Percentiles rank a stretch among this genome's conserved stretches.
These are phyloP conservation scores for Xylaria grammica DNA, from an alignment of 495 filamentous ascomycete genomes.

Conservation along the genomic window DNA sequence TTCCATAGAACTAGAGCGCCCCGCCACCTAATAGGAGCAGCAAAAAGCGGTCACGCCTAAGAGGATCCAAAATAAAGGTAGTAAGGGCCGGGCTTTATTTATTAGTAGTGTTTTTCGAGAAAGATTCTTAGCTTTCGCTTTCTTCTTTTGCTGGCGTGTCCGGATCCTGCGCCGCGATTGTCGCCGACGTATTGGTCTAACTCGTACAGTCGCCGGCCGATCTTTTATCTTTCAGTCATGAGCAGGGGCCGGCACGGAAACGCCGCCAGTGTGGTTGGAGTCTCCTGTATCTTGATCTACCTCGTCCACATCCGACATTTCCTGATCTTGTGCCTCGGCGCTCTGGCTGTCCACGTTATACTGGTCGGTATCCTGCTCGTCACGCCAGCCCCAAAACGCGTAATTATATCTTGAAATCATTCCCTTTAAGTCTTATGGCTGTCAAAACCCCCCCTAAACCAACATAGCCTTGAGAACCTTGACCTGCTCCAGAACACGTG, in stretches of 20 bases:
- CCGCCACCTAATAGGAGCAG: too few species aligned
- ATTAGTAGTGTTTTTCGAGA: too few species aligned
- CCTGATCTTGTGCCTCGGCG: not conserved
- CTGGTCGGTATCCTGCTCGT: not conserved
- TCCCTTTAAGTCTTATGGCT: too few species aligned
- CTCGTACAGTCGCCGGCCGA: not conserved
- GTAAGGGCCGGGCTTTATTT: too few species aligned
- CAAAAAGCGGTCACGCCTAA: too few species aligned
- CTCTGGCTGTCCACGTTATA: not conserved
- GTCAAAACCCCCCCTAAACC: constrained; percentile 16
- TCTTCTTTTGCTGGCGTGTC: too few species aligned
- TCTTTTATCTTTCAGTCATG: not conserved
- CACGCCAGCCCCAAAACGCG: constrained; percentile 12
- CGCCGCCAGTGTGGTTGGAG: not conserved
- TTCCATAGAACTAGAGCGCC: too few species aligned
- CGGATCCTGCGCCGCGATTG: not conserved
- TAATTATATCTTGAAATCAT: too few species aligned
- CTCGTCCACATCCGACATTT: not conserved
- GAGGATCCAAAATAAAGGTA: too few species aligned
- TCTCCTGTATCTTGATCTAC: not conserved
- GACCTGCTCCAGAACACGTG: constrained; percentile 74
- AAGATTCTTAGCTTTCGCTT: too few species aligned
- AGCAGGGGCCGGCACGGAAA: not conserved
- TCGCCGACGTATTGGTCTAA: not conserved
- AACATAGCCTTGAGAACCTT: constrained; percentile 60